These are phyloP conservation scores for Cladosporium sp. DNA, from an alignment of 2,329 filamentous ascomycete species.

Conservation along the genomic window DNA sequence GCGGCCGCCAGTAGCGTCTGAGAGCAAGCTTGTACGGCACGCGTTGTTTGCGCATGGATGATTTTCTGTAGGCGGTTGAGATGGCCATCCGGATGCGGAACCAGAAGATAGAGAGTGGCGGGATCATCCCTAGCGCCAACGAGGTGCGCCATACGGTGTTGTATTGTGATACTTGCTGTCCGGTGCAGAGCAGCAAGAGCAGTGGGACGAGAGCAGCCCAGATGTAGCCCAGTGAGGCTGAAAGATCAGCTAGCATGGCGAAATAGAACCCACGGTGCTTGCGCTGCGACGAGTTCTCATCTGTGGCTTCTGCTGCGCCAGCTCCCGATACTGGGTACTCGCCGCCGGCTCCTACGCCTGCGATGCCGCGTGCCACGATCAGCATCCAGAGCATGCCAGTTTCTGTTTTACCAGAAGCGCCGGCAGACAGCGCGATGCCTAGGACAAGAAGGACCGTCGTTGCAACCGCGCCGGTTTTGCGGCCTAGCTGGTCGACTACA, in stretches of 20 bases:
- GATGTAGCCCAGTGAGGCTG: constrained; percentile 74
- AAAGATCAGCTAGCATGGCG: constrained; percentile 18
- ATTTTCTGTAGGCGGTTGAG: constrained; percentile 66
- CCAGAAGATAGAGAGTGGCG: constrained; percentile 63
- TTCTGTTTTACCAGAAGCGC: constrained; percentile 23
- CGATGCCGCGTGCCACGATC: constrained; percentile 39
- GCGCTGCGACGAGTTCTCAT: constrained; percentile 35
- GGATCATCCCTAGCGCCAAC: constrained; percentile 62
- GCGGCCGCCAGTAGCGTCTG: constrained; percentile 64
- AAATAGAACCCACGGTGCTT: constrained; percentile 19
- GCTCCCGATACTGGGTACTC: constrained; percentile 49
- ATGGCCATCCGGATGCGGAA: constrained; percentile 67
- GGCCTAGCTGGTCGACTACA: constrained; percentile 29
- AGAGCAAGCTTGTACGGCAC: constrained; percentile 46
- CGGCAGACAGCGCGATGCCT: constrained; percentile 29
- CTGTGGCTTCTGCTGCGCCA: constrained; percentile 49
- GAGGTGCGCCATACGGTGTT: constrained; percentile 66
- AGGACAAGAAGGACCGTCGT: constrained; percentile 30
- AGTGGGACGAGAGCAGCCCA: constrained; percentile 65
- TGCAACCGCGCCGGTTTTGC: constrained; percentile 30
- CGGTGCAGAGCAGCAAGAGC: constrained; percentile 46
- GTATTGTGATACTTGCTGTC: constrained; percentile 37
- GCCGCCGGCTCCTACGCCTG: constrained; percentile 39
- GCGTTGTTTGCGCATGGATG: constrained; percentile 53
- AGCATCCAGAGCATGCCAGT: constrained; percentile 38